Percentiles rank a stretch among this genome's conserved stretches.
These are phyloP conservation scores for Aspergillus texensis DNA, from an alignment of 2,329 filamentous ascomycete species.

Conservation along the genomic window DNA sequence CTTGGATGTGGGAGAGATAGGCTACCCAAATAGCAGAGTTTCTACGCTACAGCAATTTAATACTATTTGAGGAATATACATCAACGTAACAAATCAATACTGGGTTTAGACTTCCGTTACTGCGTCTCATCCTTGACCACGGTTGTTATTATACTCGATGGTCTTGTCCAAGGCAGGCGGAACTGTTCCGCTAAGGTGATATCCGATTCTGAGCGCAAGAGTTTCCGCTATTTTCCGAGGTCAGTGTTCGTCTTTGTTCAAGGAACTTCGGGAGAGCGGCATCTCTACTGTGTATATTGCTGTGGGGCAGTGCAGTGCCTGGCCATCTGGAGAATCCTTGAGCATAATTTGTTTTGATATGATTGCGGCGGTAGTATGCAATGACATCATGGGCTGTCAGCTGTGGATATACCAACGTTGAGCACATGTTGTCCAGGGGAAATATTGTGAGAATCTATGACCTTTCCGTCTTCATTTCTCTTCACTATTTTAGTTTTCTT, in stretches of 20 bases:
- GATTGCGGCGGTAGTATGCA: neutral
- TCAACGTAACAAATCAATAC: neutral
- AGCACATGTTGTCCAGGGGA: neutral
- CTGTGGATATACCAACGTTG: neutral
- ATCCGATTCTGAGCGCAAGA: slow-evolving; percentile 16
- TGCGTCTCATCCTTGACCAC: neutral
- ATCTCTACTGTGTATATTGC: neutral
- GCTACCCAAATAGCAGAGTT: neutral
- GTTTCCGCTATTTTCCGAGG: slow-evolving; percentile 26
- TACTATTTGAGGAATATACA: neutral
- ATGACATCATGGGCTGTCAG: slow-evolving; percentile 1
- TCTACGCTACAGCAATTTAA: neutral
- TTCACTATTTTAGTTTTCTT: neutral
- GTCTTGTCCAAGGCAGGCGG: slow-evolving; percentile 10
- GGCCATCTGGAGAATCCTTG: neutral
- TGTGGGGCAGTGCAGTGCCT: neutral
- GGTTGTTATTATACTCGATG: neutral
- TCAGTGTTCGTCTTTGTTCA: neutral
- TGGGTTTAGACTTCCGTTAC: neutral
- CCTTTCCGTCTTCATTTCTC: neutral
- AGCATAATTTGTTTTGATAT: neutral
- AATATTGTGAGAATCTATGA: neutral
- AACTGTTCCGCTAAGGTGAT: slow-evolving; percentile 19
- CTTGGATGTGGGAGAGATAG: neutral
- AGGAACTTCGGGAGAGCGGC: neutral